A percentile compares a stretch with the other conserved stretches of the same genome.
Conservation (phyloP, 2,329 filamentous ascomycete genomes). For the Colletotrichum lini region DNA sequence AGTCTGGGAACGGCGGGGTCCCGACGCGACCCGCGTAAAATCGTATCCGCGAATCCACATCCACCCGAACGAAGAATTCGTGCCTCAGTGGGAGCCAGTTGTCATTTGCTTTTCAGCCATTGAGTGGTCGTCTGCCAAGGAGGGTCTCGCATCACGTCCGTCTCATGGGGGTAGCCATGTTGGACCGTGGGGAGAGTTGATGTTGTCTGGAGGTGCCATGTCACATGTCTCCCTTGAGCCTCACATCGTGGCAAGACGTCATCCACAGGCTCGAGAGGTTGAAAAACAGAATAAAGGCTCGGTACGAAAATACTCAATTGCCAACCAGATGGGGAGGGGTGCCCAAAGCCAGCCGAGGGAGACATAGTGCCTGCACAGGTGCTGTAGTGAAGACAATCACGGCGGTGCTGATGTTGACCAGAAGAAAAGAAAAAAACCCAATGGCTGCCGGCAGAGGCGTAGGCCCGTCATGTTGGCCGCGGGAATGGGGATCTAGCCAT, state of each 20-base stretch:
- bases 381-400: conserved; percentile 8
- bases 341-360: conserved; percentile 2
- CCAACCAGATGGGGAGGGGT: conserved; percentile 4
- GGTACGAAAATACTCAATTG: background rate
- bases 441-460: background rate
- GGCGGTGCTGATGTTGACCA: background rate
- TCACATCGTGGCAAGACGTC: conserved; percentile 27
- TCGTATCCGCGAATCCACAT: conserved; percentile 21
- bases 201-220: conserved; percentile 19
- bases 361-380: background rate
- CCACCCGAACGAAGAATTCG: background rate
- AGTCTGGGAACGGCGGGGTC: conserved; percentile 21
- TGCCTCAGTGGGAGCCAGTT: background rate
- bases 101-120: background rate
- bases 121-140: conserved; percentile 12
- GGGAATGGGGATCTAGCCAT: conserved; percentile 15
- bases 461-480: conserved; percentile 23
- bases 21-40: conserved; percentile 23
- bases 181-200: conserved; percentile 17
- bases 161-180: conserved; percentile 22
- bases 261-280: conserved; percentile 5
- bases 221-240: conserved; percentile 30
- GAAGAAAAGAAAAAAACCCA: background rate
- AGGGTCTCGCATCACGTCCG: conserved; percentile 15
- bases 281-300: conserved; percentile 22